Percentiles rank a stretch among this genome's conserved stretches.
Evolutionary conservation across 2,329 filamentous ascomycete genomes (phyloP).

Genomic region (Coniella vitis): DNA sequence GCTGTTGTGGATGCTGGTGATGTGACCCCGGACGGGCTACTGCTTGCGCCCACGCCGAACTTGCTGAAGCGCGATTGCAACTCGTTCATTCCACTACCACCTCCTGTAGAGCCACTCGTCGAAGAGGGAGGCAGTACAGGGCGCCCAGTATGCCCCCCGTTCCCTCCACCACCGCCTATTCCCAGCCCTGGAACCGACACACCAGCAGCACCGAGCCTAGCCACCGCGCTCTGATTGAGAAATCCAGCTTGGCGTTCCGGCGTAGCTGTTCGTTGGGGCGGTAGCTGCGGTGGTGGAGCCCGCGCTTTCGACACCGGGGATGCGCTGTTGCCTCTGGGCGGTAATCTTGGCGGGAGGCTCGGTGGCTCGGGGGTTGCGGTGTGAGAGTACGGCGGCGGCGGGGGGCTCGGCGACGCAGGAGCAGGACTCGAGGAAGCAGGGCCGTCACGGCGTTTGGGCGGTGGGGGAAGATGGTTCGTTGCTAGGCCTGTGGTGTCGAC

Average conservation of each 20-base stretch:
- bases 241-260: constrained; percentile 20
- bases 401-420: constrained; percentile 18
- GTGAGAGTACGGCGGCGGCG: constrained; percentile 20
- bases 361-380: constrained; percentile 45
- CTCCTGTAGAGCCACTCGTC: neutral
- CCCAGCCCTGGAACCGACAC: constrained; percentile 73
- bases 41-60: constrained; percentile 33
- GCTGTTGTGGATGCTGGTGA: constrained; percentile 19
- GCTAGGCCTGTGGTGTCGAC: constrained; percentile 64
- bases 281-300: constrained; percentile 23
- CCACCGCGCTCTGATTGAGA: constrained; percentile 52
- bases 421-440: constrained; percentile 25
- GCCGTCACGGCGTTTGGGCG: constrained; percentile 51
- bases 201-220: constrained; percentile 64
- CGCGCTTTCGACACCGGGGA: constrained; percentile 31
- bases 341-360: constrained; percentile 63
- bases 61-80: constrained; percentile 62
- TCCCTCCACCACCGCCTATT: constrained; percentile 43
- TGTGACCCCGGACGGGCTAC: neutral
- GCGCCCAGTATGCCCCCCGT: constrained; percentile 5
- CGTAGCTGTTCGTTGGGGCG: constrained; percentile 18
- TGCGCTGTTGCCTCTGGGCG: constrained; percentile 38
- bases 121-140: constrained; percentile 17
- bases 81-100: constrained; percentile 42
- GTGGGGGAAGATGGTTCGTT: constrained; percentile 63